phyloP scores from a whole-genome alignment of 78 protist species.

The Emiliania huxleyi region DNA sequence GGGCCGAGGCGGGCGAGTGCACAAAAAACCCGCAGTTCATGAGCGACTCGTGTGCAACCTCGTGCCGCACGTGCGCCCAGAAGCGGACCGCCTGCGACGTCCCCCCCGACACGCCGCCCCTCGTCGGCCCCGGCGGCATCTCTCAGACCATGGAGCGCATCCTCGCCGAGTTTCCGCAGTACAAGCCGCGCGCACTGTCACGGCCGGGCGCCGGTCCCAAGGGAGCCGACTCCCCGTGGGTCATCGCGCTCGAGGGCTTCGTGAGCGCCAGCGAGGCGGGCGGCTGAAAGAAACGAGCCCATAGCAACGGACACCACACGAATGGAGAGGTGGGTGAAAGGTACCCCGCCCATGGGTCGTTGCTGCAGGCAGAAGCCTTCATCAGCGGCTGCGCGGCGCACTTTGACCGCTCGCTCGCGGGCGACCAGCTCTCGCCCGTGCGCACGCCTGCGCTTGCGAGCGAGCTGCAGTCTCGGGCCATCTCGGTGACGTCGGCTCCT shows the following conservation, averaged over 20 bases:
- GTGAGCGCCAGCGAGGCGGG: not conserved
- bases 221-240: not conserved
- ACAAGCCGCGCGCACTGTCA: not conserved
- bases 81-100: not conserved
- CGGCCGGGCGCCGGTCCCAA: not conserved
- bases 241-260: not conserved
- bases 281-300: too few relatives aligned
- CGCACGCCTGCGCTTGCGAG: too few relatives aligned
- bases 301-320: too few relatives aligned
- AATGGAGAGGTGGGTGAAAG: too few relatives aligned
- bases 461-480: too few relatives aligned
- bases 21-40: not conserved
- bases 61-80: not conserved
- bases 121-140: not conserved
- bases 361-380: not conserved
- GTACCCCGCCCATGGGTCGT: too few relatives aligned
- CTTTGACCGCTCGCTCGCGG: not conserved
- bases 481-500: too few relatives aligned
- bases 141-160: not conserved
- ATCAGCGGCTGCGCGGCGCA: not conserved
- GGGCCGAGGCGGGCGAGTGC: not conserved
- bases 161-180: not conserved
- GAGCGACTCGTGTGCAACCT: not conserved
- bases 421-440: conserved; percentile 15
- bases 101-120: not conserved